Evolutionary conservation across 768 basidiomycete species (phyloP).

Genomic region (Coprinopsis cinerea): DNA sequence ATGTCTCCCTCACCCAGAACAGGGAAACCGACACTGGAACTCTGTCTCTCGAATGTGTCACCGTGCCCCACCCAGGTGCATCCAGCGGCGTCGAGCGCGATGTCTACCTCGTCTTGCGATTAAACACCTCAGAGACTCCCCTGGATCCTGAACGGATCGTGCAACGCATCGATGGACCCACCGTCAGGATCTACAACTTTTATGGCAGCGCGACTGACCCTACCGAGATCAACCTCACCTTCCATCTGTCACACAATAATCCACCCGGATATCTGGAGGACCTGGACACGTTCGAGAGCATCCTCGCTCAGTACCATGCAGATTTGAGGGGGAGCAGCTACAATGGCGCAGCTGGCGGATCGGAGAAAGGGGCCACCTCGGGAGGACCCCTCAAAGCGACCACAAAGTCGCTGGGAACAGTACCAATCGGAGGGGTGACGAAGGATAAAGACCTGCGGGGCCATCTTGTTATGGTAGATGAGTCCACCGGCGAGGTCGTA

Average conservation of each 20-base stretch:
- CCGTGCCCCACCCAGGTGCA: conserved; percentile 33
- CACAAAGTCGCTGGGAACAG: conserved; percentile 10
- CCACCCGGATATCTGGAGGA: conserved; percentile 42
- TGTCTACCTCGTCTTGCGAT: conserved; percentile 60
- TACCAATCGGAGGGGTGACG: conserved; percentile 14
- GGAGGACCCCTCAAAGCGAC: conserved; percentile 3
- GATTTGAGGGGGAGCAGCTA: conserved; percentile 32
- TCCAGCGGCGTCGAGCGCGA: conserved; percentile 36
- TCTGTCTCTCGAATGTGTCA: conserved; percentile 59
- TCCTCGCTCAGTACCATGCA: conserved; percentile 57
- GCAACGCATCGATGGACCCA: conserved; percentile 29
- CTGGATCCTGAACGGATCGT: conserved; percentile 53
- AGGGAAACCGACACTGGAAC: conserved; percentile 33
- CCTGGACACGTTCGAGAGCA: conserved; percentile 57
- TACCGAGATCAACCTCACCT: conserved; percentile 30
- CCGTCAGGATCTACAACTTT: conserved; percentile 40
- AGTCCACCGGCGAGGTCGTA: conserved; percentile 65
- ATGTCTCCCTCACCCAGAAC: conserved; percentile 35
- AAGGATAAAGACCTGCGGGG: conserved; percentile 39
- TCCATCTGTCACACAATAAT: conserved; percentile 23
- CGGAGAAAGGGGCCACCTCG: conserved; percentile 1
- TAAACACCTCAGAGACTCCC: conserved; percentile 51
- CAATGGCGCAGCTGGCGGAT: no score
- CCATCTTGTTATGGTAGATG: conserved; percentile 64
- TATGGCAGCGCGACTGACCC: conserved; percentile 31